Conservation (phyloP, 1,284 basidiomycete genomes). For the Vanrija sp. region DNA sequence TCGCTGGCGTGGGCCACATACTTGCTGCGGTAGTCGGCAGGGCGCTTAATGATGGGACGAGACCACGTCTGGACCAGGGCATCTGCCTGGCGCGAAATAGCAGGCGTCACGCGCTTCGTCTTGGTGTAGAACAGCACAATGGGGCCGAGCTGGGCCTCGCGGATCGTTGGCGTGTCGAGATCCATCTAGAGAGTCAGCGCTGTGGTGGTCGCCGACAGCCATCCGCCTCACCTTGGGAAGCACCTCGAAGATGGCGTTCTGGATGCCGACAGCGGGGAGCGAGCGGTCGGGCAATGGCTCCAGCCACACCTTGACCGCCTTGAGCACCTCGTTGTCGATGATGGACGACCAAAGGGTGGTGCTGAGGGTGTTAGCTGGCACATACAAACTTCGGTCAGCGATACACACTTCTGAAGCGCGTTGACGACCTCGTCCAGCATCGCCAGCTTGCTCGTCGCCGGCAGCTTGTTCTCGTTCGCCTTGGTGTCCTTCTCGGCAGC, state of each 20-base stretch:
- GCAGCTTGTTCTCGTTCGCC: slow-evolving; percentile 75
- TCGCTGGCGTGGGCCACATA: slow-evolving; percentile 28
- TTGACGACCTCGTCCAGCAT: slow-evolving; percentile 85
- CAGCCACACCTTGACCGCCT: slow-evolving; percentile 86
- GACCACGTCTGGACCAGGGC: slow-evolving; percentile 85
- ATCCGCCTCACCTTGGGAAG: slow-evolving; percentile 56
- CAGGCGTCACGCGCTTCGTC: slow-evolving; percentile 72
- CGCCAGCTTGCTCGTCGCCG: slow-evolving; percentile 79
- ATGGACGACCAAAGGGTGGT: slow-evolving; percentile 85
- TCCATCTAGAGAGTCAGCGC: slow-evolving; percentile 58
- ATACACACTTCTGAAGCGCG: slow-evolving; percentile 83
- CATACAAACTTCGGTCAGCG: not conserved
- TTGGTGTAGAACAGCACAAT: slow-evolving; percentile 95
- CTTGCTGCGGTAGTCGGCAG: slow-evolving; percentile 65
- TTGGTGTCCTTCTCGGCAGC: slow-evolving; percentile 80
- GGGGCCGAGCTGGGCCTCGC: slow-evolving; percentile 86
- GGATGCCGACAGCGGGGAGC: slow-evolving; percentile 92
- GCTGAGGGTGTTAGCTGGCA: slow-evolving; percentile 49
- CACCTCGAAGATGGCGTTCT: slow-evolving; percentile 82
- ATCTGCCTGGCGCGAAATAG: slow-evolving; percentile 75
- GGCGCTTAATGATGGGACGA: slow-evolving; percentile 89
- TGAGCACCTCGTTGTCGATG: slow-evolving; percentile 88
- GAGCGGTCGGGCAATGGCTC: slow-evolving; percentile 91
- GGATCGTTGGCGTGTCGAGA: slow-evolving; percentile 86
- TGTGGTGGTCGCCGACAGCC: slow-evolving; percentile 27